Evolutionary conservation across 164 flowering plant species (phyloP).

Genomic region (Vitis amurensis): DNA sequence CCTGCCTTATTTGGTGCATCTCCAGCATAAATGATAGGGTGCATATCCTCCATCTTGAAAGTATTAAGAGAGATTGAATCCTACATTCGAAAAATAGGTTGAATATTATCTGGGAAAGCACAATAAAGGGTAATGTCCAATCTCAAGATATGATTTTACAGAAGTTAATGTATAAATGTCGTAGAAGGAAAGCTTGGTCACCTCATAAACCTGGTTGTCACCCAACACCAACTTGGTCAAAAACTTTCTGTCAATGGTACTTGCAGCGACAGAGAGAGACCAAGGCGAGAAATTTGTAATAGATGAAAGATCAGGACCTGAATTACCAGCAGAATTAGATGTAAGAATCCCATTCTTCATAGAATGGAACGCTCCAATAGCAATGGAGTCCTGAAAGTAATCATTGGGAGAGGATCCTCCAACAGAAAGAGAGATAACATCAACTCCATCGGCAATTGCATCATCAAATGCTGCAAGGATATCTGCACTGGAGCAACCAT

Average conservation of each 20-base stretch:
- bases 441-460: slow-evolving; percentile 77
- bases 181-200: too few species aligned
- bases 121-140: too few species aligned
- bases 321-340: too few species aligned
- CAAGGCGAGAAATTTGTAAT: too few species aligned
- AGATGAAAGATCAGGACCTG: too few species aligned
- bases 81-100: neutral
- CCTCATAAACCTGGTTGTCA: too few species aligned
- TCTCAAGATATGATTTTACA: too few species aligned
- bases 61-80: slow-evolving; percentile 7
- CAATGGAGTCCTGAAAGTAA: too few species aligned
- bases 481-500: slow-evolving; percentile 47
- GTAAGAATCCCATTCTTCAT: neutral
- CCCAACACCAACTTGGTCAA: too few species aligned
- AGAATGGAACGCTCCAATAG: slow-evolving; percentile 27
- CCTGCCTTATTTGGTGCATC: neutral
- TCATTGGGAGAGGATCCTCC: slow-evolving; percentile 17
- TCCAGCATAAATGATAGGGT: slow-evolving; percentile 11
- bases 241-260: too few species aligned
- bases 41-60: slow-evolving; percentile 1
- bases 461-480: slow-evolving; percentile 70
- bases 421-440: slow-evolving; percentile 58
- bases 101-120: too few species aligned
- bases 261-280: neutral
- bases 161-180: too few species aligned